Percentiles rank a stretch among this genome's conserved stretches.
These are phyloP conservation scores for Paralagenidium karlingii DNA, from an alignment of 352 stramenopile species.

Conservation along the genomic window DNA sequence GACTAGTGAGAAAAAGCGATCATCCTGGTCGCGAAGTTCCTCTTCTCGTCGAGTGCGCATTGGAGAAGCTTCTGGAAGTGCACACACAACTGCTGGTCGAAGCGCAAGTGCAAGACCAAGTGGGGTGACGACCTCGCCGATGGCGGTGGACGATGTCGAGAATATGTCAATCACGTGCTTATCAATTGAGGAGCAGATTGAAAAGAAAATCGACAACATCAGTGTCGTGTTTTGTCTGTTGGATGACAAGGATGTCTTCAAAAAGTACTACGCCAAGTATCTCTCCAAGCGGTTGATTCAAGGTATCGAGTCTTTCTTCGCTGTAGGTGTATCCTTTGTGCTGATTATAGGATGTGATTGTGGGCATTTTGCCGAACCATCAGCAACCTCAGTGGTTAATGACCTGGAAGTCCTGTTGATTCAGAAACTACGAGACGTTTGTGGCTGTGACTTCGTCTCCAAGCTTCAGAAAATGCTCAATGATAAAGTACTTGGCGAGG, in stretches of 20 bases:
- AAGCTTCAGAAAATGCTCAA: constrained; percentile 85
- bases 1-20: constrained; percentile 45
- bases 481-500: constrained; percentile 77
- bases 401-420: constrained; percentile 71
- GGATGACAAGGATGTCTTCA: constrained; percentile 84
- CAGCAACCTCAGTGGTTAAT: constrained; percentile 51
- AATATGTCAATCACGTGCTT: constrained; percentile 6
- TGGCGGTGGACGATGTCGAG: not conserved
- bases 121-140: constrained; percentile 3
- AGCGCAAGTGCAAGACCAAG: constrained; percentile 6
- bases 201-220: constrained; percentile 74
- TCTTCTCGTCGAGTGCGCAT: no score
- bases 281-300: constrained; percentile 75
- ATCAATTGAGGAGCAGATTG: constrained; percentile 39
- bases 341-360: not conserved
- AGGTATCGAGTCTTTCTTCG: constrained; percentile 17
- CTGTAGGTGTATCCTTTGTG: not conserved
- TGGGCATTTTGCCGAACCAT: not conserved
- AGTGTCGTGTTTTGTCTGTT: constrained; percentile 81
- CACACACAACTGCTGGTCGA: constrained; percentile 10
- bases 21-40: no score
- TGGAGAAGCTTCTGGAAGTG: no score
- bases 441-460: constrained; percentile 75
- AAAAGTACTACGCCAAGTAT: constrained; percentile 82
- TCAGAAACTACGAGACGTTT: constrained; percentile 76